Evolutionary conservation across 1,284 basidiomycete species (phyloP).

Genomic region (Schizophyllum amplum): DNA sequence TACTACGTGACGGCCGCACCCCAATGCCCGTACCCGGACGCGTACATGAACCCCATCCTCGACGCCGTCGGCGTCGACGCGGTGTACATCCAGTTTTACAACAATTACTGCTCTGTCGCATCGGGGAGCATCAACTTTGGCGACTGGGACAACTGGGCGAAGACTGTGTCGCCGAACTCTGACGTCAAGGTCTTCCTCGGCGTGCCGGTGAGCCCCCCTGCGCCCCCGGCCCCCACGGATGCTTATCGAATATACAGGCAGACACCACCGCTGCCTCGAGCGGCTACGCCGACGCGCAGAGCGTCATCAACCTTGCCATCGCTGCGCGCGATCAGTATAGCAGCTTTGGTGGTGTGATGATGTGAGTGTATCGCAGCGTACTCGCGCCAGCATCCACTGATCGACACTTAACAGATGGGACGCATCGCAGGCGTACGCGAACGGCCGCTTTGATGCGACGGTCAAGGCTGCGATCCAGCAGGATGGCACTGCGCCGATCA

Average conservation of each 20-base stretch:
- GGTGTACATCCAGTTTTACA: conserved; percentile 43
- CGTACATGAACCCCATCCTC: conserved; percentile 43
- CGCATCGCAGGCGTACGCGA: conserved; percentile 50
- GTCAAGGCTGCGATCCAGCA: conserved; percentile 42
- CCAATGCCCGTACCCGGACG: conserved; percentile 63
- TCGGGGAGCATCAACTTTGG: conserved; percentile 37
- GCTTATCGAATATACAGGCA: conserved; percentile 31
- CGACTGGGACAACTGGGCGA: conserved; percentile 57
- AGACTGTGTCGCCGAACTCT: conserved; percentile 44
- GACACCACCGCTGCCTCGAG: conserved; percentile 40
- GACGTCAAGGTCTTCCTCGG: conserved; percentile 56
- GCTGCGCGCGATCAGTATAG: conserved; percentile 34
- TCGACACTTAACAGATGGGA: conserved; percentile 30
- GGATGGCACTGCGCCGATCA: too few species aligned
- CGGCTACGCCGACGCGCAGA: conserved; percentile 41
- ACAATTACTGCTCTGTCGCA: conserved; percentile 25
- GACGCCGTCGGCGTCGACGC: conserved; percentile 52
- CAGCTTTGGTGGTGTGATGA: conserved; percentile 64
- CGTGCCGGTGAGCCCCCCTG: neutral
- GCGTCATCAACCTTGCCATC: conserved; percentile 33
- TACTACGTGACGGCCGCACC: conserved; percentile 60
- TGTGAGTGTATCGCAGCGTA: conserved; percentile 18
- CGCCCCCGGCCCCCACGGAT: conserved; percentile 14
- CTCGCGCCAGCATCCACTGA: neutral
- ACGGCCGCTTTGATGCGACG: conserved; percentile 40